These are phyloP conservation scores for Artemisia tridentata DNA, from an alignment of 129 eudicot genomes.

Conservation along the genomic window DNA sequence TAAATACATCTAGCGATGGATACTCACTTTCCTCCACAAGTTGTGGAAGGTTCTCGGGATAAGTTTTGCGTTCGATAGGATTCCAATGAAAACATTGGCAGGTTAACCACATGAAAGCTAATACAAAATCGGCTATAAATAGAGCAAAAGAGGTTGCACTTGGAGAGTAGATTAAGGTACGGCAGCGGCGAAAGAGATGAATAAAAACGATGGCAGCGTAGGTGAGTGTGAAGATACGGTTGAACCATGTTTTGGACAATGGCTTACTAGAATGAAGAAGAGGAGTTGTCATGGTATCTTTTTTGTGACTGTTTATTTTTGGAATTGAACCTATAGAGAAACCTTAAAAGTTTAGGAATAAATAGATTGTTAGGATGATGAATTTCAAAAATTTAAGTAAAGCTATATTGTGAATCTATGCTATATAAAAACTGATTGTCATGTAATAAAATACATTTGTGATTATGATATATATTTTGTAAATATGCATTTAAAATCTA, in stretches of 20 bases:
- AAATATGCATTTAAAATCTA: no score
- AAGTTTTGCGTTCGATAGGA: constrained; percentile 48
- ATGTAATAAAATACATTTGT: no score
- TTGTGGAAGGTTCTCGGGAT: constrained; percentile 48
- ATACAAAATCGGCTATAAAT: constrained; percentile 46
- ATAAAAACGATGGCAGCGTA: constrained; percentile 25
- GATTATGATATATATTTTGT: no score
- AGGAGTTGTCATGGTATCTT: neutral
- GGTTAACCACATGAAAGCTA: constrained; percentile 64
- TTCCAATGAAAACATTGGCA: constrained; percentile 50
- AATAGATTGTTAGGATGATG: no score
- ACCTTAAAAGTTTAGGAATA: no score
- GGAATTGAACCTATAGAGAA: no score
- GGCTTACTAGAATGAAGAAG: constrained; percentile 18
- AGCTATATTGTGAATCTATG: no score
- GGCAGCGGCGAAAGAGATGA: constrained; percentile 26
- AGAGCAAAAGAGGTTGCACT: constrained; percentile 30
- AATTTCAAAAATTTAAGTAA: no score
- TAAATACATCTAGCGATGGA: constrained; percentile 62
- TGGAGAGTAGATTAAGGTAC: constrained; percentile 32
- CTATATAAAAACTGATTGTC: no score
- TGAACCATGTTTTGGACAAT: constrained; percentile 27
- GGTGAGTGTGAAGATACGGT: constrained; percentile 40
- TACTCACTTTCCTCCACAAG: constrained; percentile 26
- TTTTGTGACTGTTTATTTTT: no score